Percentiles rank a stretch among this genome's conserved stretches.
Conservation (phyloP, 176 grass and related monocot species). For the Olyra latifolia region DNA sequence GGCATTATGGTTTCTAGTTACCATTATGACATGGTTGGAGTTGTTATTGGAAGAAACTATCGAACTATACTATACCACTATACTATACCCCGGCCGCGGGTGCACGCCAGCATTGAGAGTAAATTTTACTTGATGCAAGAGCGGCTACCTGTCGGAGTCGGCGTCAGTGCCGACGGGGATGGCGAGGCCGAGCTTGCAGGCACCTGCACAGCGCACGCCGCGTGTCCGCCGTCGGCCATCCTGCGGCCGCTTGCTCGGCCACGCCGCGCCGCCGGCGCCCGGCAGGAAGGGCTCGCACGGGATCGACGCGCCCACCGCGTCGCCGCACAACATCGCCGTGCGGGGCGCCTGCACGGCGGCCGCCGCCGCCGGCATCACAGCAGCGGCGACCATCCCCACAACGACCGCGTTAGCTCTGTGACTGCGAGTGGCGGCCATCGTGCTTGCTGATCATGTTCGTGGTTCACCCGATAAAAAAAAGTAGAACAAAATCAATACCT, state of each 20-base stretch:
- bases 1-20: no score
- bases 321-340: slow-evolving; percentile 32
- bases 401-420: background rate
- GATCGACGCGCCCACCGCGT: slow-evolving; percentile 45
- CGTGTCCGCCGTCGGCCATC: slow-evolving; percentile 31
- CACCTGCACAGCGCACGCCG: slow-evolving; percentile 58
- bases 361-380: background rate
- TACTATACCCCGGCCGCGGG: no score
- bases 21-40: no score
- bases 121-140: no score
- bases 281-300: slow-evolving; percentile 50
- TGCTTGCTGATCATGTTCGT: no score
- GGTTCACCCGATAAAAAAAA: no score
- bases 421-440: no score
- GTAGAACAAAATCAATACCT: no score
- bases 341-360: background rate
- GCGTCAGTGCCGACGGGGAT: slow-evolving; percentile 39
- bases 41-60: no score
- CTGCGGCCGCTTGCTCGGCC: slow-evolving; percentile 25
- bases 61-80: no score
- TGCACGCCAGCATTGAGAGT: no score
- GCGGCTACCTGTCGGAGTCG: slow-evolving; percentile 45
- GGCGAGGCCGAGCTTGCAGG: slow-evolving; percentile 54
- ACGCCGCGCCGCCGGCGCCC: slow-evolving; percentile 17
- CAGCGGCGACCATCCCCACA: background rate